Evolutionary conservation across 306 rosid genomes (phyloP), one percentile per base, ranked within the genome.

Genomic region (Luffa acutangula): DNA sequence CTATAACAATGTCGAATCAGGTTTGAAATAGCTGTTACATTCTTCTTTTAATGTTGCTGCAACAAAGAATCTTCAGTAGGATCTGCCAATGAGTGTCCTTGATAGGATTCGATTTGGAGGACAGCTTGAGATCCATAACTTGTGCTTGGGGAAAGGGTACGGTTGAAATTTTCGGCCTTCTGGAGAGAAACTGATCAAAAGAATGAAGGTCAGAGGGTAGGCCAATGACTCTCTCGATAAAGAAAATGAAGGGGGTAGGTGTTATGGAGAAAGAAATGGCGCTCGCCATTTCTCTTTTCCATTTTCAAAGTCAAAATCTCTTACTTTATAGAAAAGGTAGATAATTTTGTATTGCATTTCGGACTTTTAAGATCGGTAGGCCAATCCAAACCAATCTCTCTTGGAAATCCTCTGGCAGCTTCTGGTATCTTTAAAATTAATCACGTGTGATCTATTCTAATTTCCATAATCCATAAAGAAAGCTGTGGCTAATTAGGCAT

Each of bases 251-350:
- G 25, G 39, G 57, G 21, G 59, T 73, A 73, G 78, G 78, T 73
- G 78, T 33, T 49, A 4, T 31, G 78, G 78, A 73, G 56, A 49
- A 73, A 73, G 12, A 49, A 14, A 25, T 6, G 78, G 59, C 78
- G 58, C 60, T 73, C 60, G 78, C 78, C 78, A 33, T 8, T 49
- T 14, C 59, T 71, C 60, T 48, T 73, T 4, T 2, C 43, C 43
- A 31, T 73, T 73, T 73, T 45, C 57, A 48, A 31, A 73, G 78
- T 73, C 78, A 73, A 73, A 73, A 73, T 73, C 25, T 49, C 43
- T 48, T 73, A 73, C 78, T 71, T 71, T 46, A 12, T 25, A 7
- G 25, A 14, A 49, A 73, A 51, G 43, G 13, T 8, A 0, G 56
- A 11, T n/a, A 6, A 10, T 9, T 71, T 71, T 45, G 56, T 5